phyloP scores from a whole-genome alignment of 2,329 filamentous ascomycete species.

The Bipolaris bicolor region DNA sequence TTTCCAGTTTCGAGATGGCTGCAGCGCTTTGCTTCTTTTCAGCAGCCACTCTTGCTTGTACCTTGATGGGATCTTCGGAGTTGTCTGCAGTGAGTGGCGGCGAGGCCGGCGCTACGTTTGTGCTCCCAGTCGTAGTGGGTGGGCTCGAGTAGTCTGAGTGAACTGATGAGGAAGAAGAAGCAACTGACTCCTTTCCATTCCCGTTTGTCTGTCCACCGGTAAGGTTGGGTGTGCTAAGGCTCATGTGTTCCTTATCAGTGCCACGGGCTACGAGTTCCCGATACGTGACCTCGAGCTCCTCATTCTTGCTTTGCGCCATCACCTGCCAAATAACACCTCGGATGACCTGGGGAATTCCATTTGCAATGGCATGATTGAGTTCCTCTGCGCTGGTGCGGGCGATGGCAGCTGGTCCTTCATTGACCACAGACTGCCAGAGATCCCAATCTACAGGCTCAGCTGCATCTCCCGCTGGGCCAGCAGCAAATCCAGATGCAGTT shows the following conservation, averaged over 20 bases:
- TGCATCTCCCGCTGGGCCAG: slow-evolving; percentile 74
- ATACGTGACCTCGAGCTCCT: slow-evolving; percentile 87
- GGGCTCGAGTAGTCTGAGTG: slow-evolving; percentile 76
- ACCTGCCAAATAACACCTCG: slow-evolving; percentile 99
- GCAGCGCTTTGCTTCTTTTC: slow-evolving; percentile 77
- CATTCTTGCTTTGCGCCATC: slow-evolving; percentile 90
- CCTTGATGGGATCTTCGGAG: slow-evolving; percentile 67
- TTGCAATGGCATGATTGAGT: slow-evolving; percentile 86
- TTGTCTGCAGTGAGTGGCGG: slow-evolving; percentile 63
- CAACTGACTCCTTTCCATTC: slow-evolving; percentile 70
- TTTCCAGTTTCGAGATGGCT: slow-evolving; percentile 82
- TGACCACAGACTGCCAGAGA: slow-evolving; percentile 94
- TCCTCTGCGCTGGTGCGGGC: slow-evolving; percentile 87
- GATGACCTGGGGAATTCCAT: slow-evolving; percentile 91
- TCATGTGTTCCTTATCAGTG: slow-evolving; percentile 71
- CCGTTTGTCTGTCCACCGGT: slow-evolving; percentile 56
- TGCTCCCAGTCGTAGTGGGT: slow-evolving; percentile 58
- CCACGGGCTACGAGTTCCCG: slow-evolving; percentile 78
- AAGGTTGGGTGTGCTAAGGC: slow-evolving; percentile 31
- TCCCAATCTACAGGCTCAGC: slow-evolving; percentile 91
- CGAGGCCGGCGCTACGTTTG: slow-evolving; percentile 48
- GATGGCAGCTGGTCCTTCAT: slow-evolving; percentile 88
- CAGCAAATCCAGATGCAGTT: slow-evolving; percentile 80
- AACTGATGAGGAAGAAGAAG: slow-evolving; percentile 83
- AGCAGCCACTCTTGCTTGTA: slow-evolving; percentile 66